Evolutionary conservation across 495 filamentous ascomycete species (phyloP).

Genomic region (Aspergillus avenaceus): DNA sequence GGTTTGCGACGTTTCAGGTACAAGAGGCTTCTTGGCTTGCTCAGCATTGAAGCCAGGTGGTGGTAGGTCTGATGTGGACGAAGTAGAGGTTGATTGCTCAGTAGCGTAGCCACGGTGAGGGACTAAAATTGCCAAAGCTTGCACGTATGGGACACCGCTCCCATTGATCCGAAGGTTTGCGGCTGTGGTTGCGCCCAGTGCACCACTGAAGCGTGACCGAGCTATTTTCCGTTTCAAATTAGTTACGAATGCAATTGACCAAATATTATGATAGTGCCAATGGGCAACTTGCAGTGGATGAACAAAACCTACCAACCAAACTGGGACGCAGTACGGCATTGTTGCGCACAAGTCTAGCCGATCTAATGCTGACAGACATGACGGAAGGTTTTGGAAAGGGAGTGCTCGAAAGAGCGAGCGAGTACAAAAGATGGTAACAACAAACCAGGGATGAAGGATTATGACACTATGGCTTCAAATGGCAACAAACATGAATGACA

Average conservation of each 20-base stretch:
- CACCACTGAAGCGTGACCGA: conserved; percentile 31
- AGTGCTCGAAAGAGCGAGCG: conserved; percentile 27
- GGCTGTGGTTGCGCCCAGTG: conserved; percentile 34
- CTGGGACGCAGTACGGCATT: conserved; percentile 31
- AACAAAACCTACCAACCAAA: conserved; percentile 28
- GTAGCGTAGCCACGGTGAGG: conserved; percentile 65
- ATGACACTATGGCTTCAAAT: conserved; percentile 1
- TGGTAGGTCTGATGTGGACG: conserved; percentile 56
- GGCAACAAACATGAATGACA: conserved; percentile 4
- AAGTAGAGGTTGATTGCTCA: conserved; percentile 58
- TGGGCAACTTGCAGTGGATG: no score
- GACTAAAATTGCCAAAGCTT: conserved; percentile 62
- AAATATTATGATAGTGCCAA: no score
- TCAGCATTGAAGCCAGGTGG: conserved; percentile 93
- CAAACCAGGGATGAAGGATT: no score
- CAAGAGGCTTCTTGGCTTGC: conserved; percentile 82
- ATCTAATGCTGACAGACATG: conserved; percentile 45
- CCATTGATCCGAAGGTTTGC: conserved; percentile 55
- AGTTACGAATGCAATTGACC: conserved; percentile 1
- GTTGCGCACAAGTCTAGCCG: conserved; percentile 39
- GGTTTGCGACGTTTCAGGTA: conserved; percentile 39
- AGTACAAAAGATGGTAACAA: conserved; percentile 18
- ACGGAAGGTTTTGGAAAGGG: conserved; percentile 27
- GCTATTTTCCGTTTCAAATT: conserved; percentile 19
- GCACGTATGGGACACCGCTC: conserved; percentile 53